A percentile compares a stretch with the other conserved stretches of the same genome.
These are phyloP conservation scores for Rugonectria rugulosa DNA, from an alignment of 2,329 filamentous ascomycete genomes.

Conservation along the genomic window DNA sequence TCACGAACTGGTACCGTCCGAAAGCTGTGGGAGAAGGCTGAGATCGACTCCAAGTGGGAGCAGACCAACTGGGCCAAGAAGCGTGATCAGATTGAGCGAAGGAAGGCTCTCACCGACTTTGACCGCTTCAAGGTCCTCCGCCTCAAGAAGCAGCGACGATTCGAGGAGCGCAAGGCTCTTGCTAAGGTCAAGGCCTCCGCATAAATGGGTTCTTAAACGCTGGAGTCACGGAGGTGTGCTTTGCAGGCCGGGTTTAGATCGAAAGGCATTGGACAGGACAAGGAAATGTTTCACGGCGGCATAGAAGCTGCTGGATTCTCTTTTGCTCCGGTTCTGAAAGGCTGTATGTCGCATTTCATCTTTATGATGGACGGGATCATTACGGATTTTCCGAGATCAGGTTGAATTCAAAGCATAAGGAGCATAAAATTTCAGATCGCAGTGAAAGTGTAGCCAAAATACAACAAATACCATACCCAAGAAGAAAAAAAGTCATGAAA, in stretches of 20 bases:
- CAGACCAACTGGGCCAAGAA: slow-evolving; percentile 95
- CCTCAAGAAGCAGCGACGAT: slow-evolving; percentile 99
- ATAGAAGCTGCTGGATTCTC: slow-evolving; percentile 66
- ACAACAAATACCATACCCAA: slow-evolving; percentile 39
- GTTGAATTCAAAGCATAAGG: slow-evolving; percentile 50
- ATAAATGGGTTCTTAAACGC: slow-evolving; percentile 58
- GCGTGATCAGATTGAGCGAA: slow-evolving; percentile 82
- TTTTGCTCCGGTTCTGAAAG: slow-evolving; percentile 65
- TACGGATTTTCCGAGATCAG: slow-evolving; percentile 64
- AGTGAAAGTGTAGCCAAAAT: slow-evolving; percentile 43
- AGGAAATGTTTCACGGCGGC: slow-evolving; percentile 47
- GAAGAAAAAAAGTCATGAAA: slow-evolving; percentile 8
- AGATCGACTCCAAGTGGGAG: slow-evolving; percentile 93
- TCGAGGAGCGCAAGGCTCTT: slow-evolving; percentile 96
- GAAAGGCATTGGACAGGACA: slow-evolving; percentile 46
- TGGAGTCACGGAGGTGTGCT: slow-evolving; percentile 44
- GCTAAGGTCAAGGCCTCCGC: slow-evolving; percentile 89
- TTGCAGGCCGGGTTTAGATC: slow-evolving; percentile 48
- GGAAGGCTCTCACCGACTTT: slow-evolving; percentile 94
- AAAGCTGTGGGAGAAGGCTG: slow-evolving; percentile 88
- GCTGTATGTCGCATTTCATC: slow-evolving; percentile 70
- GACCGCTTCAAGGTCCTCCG: slow-evolving; percentile 99
- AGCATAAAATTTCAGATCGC: slow-evolving; percentile 41
- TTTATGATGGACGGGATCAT: slow-evolving; percentile 71
- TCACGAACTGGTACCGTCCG: slow-evolving; percentile 83